Evolutionary conservation across 345 rosid genomes (phyloP).

Genomic region (Aquilaria malaccensis): DNA sequence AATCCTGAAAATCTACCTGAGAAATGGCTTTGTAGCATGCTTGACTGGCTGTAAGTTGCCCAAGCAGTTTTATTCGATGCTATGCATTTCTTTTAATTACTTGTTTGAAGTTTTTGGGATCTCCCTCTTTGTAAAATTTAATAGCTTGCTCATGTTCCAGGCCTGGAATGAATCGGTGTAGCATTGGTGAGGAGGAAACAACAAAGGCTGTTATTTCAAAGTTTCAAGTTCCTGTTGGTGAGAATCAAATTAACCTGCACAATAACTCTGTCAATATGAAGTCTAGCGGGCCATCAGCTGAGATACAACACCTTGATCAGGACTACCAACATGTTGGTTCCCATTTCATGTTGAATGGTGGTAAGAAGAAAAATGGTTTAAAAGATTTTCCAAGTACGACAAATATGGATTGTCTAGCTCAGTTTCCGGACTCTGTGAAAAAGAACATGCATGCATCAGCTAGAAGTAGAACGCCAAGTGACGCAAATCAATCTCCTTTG

Average conservation of each 20-base stretch:
- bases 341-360: slow-evolving; percentile 19
- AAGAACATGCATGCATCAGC: slow-evolving; percentile 31
- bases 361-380: slow-evolving; percentile 47
- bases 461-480: slow-evolving; percentile 35
- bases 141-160: slow-evolving; percentile 31
- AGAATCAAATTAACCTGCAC: slow-evolving; percentile 34
- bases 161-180: slow-evolving; percentile 80
- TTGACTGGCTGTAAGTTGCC: slow-evolving; percentile 91
- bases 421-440: slow-evolving; percentile 38
- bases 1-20: slow-evolving; percentile 66
- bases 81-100: background rate
- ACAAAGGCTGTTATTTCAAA: slow-evolving; percentile 49
- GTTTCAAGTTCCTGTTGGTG: slow-evolving; percentile 34
- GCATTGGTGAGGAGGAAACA: slow-evolving; percentile 70
- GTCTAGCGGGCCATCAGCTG: slow-evolving; percentile 19
- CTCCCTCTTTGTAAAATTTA: slow-evolving; percentile 8
- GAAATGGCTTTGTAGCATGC: slow-evolving; percentile 96
- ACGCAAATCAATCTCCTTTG: slow-evolving; percentile 29
- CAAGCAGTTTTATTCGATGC: slow-evolving; percentile 1
- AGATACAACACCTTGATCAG: slow-evolving; percentile 22
- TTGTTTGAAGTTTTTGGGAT: background rate
- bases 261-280: slow-evolving; percentile 27
- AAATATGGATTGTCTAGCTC: slow-evolving; percentile 36
- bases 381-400: slow-evolving; percentile 35
- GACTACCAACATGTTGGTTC: slow-evolving; percentile 21